Conservation (phyloP, 1,284 basidiomycete species). For the Veloboletus limbatus region DNA sequence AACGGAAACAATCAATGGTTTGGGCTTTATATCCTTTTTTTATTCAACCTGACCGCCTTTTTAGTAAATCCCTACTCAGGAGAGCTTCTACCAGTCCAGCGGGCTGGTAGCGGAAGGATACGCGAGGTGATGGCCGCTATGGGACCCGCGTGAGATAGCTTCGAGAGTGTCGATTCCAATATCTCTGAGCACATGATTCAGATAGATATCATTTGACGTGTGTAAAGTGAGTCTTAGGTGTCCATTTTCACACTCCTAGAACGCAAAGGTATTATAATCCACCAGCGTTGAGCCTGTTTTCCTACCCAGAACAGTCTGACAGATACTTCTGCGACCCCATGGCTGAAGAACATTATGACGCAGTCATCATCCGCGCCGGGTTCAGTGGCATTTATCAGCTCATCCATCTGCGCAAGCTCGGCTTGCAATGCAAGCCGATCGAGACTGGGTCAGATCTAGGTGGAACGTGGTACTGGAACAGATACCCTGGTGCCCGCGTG, state of each 20-base stretch:
- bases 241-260: background rate
- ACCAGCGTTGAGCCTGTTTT: background rate
- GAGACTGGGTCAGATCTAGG: constrained; percentile 15
- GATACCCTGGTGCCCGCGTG: constrained; percentile 16
- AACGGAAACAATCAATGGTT: background rate
- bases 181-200: too few relatives aligned
- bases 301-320: background rate
- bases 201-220: background rate
- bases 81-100: too few relatives aligned
- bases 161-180: background rate
- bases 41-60: background rate
- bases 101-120: too few relatives aligned
- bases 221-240: background rate
- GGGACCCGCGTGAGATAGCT: background rate
- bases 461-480: constrained; percentile 16
- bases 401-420: constrained; percentile 10
- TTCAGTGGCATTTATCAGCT: constrained; percentile 14
- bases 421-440: constrained; percentile 11
- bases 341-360: constrained; percentile 12
- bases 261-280: constrained; percentile 3
- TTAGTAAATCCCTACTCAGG: too few relatives aligned
- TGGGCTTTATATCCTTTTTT: background rate
- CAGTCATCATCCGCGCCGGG: constrained; percentile 11
- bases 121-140: background rate
- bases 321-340: too few relatives aligned